These are phyloP conservation scores for Alternaria angustiovoidea DNA, from an alignment of 2,329 filamentous ascomycete genomes.

Conservation along the genomic window DNA sequence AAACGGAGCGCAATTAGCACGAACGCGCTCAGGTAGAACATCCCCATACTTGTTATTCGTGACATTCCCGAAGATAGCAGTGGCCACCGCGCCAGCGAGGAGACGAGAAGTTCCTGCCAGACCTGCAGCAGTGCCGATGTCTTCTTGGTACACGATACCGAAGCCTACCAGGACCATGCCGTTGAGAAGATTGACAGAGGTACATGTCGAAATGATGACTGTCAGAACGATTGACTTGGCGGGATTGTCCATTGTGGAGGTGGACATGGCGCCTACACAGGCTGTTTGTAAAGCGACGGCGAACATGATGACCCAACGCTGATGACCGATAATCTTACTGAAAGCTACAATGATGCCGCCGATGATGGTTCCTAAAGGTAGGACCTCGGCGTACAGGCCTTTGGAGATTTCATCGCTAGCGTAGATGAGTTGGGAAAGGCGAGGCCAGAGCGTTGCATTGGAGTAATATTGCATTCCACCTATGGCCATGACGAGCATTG, in stretches of 20 bases:
- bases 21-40: constrained; percentile 23
- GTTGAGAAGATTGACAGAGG: constrained; percentile 40
- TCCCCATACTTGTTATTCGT: constrained; percentile 40
- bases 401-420: constrained; percentile 40
- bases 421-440: constrained; percentile 40
- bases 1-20: constrained; percentile 26
- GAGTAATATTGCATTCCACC: constrained; percentile 43
- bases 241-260: constrained; percentile 35
- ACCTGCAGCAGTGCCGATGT: constrained; percentile 43
- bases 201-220: constrained; percentile 39
- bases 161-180: constrained; percentile 43
- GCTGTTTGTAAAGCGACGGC: constrained; percentile 41
- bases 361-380: constrained; percentile 37
- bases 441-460: constrained; percentile 40
- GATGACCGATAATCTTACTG: constrained; percentile 39
- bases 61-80: constrained; percentile 39
- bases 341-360: constrained; percentile 41
- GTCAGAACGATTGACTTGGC: constrained; percentile 37
- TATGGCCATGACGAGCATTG: constrained; percentile 43
- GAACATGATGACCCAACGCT: constrained; percentile 38
- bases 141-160: constrained; percentile 41
- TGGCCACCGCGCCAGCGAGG: constrained; percentile 40
- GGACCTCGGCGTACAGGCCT: constrained; percentile 36
- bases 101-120: constrained; percentile 40
- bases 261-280: constrained; percentile 38